Evolutionary conservation across 2,329 filamentous ascomycete species (phyloP), one percentile per base, ranked within the genome.

Genomic region (Gnomoniopsis sp.): DNA sequence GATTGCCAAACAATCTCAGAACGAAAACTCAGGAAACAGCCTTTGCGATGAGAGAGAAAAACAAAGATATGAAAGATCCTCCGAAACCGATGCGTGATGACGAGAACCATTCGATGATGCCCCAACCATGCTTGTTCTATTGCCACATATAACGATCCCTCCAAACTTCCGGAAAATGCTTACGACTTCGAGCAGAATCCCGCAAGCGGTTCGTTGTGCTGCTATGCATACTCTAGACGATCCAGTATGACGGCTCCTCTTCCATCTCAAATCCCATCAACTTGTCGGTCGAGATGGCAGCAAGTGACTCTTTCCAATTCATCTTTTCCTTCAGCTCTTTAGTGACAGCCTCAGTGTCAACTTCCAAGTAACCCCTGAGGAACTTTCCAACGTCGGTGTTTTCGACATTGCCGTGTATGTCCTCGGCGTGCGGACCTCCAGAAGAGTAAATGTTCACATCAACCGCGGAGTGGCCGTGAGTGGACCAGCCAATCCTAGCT

Each of bases 371-470:
- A 10, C 86, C 77, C 8, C 85, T 79, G 59, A 99, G 75, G 72
- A 97, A 99, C 48, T 83, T 78, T 36, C 95, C 95, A 1, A 99
- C 82, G 26, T 98, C 92, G 0, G 88, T 98, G 71, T 99, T 99
- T 78, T 99, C 95, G 56, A 96, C 88, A 71, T 98, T 98, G 8
- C 93, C 93, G 3, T 84, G 77, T 7, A 96, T 79, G 15, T 81
- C 78, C 47, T 83, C 80, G 0, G 87, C 84, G 41, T 83, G 80
- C 0, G 84, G 80, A 3, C 90, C 87, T 49, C 81, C 80, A 0
- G 89, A 93, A 54, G 90, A 88, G 75, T 98, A 99, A 65, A 99
- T 91, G 73, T 99, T 99, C 51, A 99, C 95, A 70, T 99, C 95
- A 8, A 95, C 92, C 53, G 88, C 95, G 21, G 88, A 89, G 75